phyloP scores from a whole-genome alignment of 306 rosid species.

The Luffa aegyptiaca region DNA sequence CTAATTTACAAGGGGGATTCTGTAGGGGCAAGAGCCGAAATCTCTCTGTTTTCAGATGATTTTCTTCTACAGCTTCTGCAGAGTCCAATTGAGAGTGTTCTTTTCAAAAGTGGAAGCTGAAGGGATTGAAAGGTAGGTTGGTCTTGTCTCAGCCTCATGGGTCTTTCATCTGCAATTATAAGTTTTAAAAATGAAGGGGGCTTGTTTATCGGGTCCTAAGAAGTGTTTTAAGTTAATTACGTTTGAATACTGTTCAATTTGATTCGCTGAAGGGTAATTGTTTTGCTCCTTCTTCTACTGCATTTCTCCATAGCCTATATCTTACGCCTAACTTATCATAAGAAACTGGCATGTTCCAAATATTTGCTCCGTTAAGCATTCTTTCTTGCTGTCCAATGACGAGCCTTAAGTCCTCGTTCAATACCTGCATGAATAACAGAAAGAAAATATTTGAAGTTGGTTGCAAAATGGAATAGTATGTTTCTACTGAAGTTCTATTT shows the following conservation, averaged over 20 bases:
- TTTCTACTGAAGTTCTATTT: not conserved
- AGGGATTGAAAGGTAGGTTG: not conserved
- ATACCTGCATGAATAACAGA: constrained; percentile 29
- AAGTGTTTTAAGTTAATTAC: constrained; percentile 4
- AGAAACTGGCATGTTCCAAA: constrained; percentile 79
- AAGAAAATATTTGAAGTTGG: not conserved
- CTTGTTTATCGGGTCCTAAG: constrained; percentile 16
- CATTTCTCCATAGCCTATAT: constrained; percentile 79
- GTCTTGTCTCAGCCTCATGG: not conserved
- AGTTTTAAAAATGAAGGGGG: constrained; percentile 3
- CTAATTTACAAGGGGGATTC: constrained; percentile 24
- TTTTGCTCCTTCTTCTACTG: constrained; percentile 59
- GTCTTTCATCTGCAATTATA: not conserved
- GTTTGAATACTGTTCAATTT: constrained; percentile 10
- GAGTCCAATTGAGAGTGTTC: not conserved
- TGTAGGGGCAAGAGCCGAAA: not conserved
- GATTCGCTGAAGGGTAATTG: constrained; percentile 49
- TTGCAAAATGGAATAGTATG: not conserved
- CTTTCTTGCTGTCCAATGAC: constrained; percentile 86
- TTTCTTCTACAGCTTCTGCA: constrained; percentile 41
- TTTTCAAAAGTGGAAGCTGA: not conserved
- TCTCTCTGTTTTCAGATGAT: constrained; percentile 29
- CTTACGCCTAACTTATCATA: constrained; percentile 91
- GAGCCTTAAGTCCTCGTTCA: constrained; percentile 83
- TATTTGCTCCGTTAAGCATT: constrained; percentile 65